Conservation (phyloP, 805 yeast genomes). For the Blastobotrys americana region DNA sequence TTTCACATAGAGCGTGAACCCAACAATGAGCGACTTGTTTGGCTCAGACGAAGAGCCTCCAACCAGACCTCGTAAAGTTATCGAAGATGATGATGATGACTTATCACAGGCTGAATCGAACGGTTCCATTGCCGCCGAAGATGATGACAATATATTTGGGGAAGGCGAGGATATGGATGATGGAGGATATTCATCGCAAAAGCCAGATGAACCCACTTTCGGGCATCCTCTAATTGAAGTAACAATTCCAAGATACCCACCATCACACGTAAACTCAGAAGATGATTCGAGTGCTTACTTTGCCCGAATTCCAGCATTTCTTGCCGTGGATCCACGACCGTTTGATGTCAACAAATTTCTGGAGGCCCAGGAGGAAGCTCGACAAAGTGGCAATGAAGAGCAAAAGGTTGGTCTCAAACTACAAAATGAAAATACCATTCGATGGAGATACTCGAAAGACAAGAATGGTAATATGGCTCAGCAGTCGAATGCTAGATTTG, state of each 20-base stretch:
- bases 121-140: constrained; percentile 14
- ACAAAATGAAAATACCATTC: constrained; percentile 72
- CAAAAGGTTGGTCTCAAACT: constrained; percentile 34
- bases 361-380: constrained; percentile 36
- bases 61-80: no score
- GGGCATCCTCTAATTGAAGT: constrained; percentile 8
- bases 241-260: constrained; percentile 29
- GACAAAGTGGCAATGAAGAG: constrained; percentile 30
- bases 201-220: not conserved
- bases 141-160: constrained; percentile 13
- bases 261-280: constrained; percentile 22
- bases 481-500: constrained; percentile 82
- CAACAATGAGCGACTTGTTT: no score
- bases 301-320: constrained; percentile 73
- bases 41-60: no score
- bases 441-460: constrained; percentile 88
- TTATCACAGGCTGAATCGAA: not conserved
- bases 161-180: constrained; percentile 13
- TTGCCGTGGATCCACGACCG: constrained; percentile 77
- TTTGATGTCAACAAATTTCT: constrained; percentile 71
- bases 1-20: no score
- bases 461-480: constrained; percentile 60
- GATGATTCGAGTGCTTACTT: constrained; percentile 33
- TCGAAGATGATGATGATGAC: not conserved
- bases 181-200: not conserved